These are phyloP conservation scores for Neurospora discreta DNA, from an alignment of 495 filamentous ascomycete genomes.

Conservation along the genomic window DNA sequence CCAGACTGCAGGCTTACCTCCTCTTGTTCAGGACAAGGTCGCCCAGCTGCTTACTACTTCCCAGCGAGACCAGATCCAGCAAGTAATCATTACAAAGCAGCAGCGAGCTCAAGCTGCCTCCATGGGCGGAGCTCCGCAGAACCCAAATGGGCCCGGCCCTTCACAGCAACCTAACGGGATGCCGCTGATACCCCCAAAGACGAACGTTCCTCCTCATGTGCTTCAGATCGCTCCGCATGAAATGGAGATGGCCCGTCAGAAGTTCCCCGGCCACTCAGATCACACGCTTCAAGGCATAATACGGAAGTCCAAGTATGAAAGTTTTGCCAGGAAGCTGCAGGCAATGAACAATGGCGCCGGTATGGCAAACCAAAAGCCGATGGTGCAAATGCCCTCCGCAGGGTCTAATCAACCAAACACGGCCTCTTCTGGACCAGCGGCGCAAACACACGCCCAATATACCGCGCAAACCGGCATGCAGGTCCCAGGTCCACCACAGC, in stretches of 20 bases:
- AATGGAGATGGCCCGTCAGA: neutral
- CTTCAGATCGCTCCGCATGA: conserved; percentile 1
- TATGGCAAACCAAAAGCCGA: conserved; percentile 3
- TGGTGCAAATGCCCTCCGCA: conserved; percentile 1
- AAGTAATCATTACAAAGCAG: conserved; percentile 4
- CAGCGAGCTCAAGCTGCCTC: conserved; percentile 8
- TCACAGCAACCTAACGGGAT: neutral
- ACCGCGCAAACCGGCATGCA: conserved; percentile 10
- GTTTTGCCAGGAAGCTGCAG: neutral
- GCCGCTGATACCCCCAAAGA: neutral
- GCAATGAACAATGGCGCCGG: neutral
- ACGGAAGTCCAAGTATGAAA: neutral
- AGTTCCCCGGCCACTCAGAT: neutral
- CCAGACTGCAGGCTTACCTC: conserved; percentile 33
- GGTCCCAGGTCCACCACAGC: conserved; percentile 12
- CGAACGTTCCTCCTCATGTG: neutral
- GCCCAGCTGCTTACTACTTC: conserved; percentile 35
- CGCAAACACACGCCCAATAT: neutral
- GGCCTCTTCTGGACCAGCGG: neutral
- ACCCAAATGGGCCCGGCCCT: neutral
- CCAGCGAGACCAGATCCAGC: conserved; percentile 45
- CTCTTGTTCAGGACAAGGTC: conserved; percentile 23
- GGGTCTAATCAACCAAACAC: neutral
- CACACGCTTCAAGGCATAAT: neutral
- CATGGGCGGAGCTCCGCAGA: neutral